phyloP scores from a whole-genome alignment of 768 basidiomycete species.

The Cystobasidium onofrii region DNA sequence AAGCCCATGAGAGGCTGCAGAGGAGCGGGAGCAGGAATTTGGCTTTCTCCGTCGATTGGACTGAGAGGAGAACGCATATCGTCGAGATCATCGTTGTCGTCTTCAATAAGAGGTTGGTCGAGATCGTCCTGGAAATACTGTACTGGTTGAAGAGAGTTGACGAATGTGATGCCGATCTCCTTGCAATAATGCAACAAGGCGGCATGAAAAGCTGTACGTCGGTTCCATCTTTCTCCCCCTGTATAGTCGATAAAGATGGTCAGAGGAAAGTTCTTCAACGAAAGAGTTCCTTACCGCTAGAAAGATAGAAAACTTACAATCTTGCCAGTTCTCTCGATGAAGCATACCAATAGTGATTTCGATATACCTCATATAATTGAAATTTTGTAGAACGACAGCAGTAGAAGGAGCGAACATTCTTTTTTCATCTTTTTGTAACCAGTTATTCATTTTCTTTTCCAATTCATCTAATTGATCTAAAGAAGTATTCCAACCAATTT shows the following conservation, averaged over 20 bases:
- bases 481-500: conserved; percentile 68
- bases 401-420: conserved; percentile 60
- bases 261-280: background rate
- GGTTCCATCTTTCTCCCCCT: conserved; percentile 49
- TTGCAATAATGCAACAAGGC: conserved; percentile 65
- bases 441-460: conserved; percentile 60
- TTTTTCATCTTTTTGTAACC: conserved; percentile 70
- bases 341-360: conserved; percentile 54
- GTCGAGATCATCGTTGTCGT: conserved; percentile 28
- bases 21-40: conserved; percentile 19
- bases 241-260: background rate
- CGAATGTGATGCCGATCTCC: conserved; percentile 60
- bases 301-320: conserved; percentile 54
- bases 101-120: conserved; percentile 8
- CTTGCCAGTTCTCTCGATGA: conserved; percentile 47
- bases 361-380: conserved; percentile 60
- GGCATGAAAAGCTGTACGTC: conserved; percentile 70
- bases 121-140: conserved; percentile 43
- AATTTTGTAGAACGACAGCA: conserved; percentile 56
- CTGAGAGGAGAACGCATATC: conserved; percentile 17
- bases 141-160: conserved; percentile 58
- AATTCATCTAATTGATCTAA: conserved; percentile 63
- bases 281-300: no score
- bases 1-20: conserved; percentile 29
- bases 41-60: conserved; percentile 13